phyloP scores from a whole-genome alignment of 108 stramenopile species.

The Nannochloropsis granulata region DNA sequence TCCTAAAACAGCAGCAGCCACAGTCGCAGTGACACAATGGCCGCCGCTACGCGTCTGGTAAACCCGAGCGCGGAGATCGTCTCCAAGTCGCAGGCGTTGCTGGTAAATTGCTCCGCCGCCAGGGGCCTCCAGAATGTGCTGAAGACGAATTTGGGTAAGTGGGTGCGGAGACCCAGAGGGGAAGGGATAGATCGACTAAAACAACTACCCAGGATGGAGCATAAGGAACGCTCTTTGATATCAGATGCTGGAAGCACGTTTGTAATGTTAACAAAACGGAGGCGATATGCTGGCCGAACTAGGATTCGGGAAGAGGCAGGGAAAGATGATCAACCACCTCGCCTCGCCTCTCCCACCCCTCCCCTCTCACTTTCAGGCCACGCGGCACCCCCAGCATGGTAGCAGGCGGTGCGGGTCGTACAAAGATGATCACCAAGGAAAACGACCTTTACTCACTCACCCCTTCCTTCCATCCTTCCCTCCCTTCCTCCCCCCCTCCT shows the following conservation, averaged over 20 bases:
- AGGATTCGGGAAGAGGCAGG: background rate
- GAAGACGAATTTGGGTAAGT: slow-evolving; percentile 25
- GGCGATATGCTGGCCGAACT: background rate
- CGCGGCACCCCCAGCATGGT: background rate
- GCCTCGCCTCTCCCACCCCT: background rate
- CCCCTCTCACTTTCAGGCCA: background rate
- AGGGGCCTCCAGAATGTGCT: slow-evolving; percentile 55
- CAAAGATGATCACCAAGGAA: background rate
- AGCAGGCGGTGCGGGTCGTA: background rate
- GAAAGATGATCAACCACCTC: background rate
- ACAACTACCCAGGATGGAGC: too few species aligned
- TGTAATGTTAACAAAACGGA: background rate
- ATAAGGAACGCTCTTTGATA: too few species aligned
- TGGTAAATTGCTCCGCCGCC: slow-evolving; percentile 89
- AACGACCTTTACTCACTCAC: background rate
- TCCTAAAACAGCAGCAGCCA: background rate
- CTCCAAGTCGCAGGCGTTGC: slow-evolving; percentile 61
- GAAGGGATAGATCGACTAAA: too few species aligned
- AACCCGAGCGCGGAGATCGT: slow-evolving; percentile 91
- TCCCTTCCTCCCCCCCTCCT: background rate
- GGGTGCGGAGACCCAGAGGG: background rate
- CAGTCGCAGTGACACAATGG: slow-evolving; percentile 23
- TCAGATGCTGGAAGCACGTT: background rate
- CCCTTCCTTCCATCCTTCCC: background rate
- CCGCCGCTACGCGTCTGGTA: slow-evolving; percentile 54